Evolutionary conservation across 371 early-diverging fungal species (phyloP).

Genomic region (Cokeromyces recurvatus): DNA sequence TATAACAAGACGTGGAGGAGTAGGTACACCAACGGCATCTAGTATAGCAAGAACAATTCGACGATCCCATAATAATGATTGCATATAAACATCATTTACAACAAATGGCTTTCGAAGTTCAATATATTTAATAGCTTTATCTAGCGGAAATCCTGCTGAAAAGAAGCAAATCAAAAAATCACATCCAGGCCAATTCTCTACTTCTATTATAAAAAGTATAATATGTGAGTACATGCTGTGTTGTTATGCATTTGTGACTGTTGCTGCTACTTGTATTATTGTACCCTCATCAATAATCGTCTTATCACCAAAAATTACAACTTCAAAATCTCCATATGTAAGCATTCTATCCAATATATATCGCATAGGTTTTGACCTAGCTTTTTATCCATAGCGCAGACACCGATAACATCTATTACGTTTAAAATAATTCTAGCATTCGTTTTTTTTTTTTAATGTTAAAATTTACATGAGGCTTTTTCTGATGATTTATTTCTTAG

Average conservation of each 20-base stretch:
- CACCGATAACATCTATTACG: constrained; percentile 74
- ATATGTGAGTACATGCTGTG: neutral
- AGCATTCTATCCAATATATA: constrained; percentile 86
- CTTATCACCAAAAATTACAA: constrained; percentile 94
- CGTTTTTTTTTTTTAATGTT: too few relatives aligned
- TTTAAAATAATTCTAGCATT: too few relatives aligned
- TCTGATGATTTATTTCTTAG: too few relatives aligned
- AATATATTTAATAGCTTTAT: constrained; percentile 90
- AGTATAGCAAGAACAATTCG: constrained; percentile 85
- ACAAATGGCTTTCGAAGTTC: constrained; percentile 79
- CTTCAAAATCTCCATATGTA: constrained; percentile 73
- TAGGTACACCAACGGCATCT: constrained; percentile 80
- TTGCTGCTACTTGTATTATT: too few relatives aligned
- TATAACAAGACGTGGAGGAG: constrained; percentile 81
- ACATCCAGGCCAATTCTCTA: constrained; percentile 92
- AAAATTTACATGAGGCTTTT: too few relatives aligned
- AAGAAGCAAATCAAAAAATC: constrained; percentile 97
- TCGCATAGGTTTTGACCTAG: constrained; percentile 94
- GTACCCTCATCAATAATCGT: constrained; percentile 91
- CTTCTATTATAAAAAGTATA: constrained; percentile 38
- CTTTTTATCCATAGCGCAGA: constrained; percentile 95
- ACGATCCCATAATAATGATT: constrained; percentile 90
- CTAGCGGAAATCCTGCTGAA: constrained; percentile 91
- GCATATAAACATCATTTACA: constrained; percentile 90
- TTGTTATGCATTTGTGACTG: too few relatives aligned